Conservation (phyloP, 169 alveolate species). For the Plasmodium gallinaceum region DNA sequence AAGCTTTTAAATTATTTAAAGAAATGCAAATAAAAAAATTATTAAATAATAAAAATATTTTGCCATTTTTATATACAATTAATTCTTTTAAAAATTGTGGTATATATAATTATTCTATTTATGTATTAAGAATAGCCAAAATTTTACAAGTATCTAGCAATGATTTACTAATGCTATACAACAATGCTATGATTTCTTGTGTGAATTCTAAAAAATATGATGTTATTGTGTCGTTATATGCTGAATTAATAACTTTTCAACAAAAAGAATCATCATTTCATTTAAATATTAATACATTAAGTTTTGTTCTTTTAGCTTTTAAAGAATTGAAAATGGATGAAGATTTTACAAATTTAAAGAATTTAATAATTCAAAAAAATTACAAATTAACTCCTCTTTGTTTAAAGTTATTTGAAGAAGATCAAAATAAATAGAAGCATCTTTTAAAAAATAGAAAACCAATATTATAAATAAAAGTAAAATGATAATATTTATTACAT, state of each 20-base stretch:
- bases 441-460: no score
- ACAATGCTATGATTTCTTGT: constrained; percentile 57
- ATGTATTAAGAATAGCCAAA: constrained; percentile 71
- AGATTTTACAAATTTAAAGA: constrained; percentile 53
- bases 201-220: constrained; percentile 59
- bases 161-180: constrained; percentile 51
- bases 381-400: constrained; percentile 74
- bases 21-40: constrained; percentile 75
- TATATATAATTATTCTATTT: constrained; percentile 59
- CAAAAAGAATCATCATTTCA: constrained; percentile 39
- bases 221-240: constrained; percentile 57
- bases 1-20: constrained; percentile 68
- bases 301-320: constrained; percentile 71
- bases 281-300: constrained; percentile 48
- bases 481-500: no score
- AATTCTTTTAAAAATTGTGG: constrained; percentile 73
- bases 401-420: constrained; percentile 15
- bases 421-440: neutral
- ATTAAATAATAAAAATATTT: constrained; percentile 33
- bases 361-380: constrained; percentile 68
- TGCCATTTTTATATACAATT: constrained; percentile 63
- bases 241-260: constrained; percentile 61
- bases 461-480: no score
- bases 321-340: constrained; percentile 64
- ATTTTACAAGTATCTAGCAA: neutral